Base-by-base conservation (phyloP, 805 yeast genomes). In the Sporopachydermia lactativora region DNA sequence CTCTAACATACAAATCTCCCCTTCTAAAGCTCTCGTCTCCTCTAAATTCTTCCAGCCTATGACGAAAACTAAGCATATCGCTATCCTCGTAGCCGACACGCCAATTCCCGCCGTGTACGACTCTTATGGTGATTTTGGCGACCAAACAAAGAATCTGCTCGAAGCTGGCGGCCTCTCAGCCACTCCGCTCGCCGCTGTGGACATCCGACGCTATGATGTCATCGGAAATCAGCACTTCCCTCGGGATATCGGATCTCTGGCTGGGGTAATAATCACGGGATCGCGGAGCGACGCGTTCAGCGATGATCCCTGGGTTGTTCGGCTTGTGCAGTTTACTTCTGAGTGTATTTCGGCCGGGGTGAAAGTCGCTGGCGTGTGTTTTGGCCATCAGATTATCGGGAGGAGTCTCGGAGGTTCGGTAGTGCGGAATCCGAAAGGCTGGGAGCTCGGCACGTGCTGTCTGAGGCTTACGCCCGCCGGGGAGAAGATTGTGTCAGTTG, bases 351-450 rank as follows among this genome's bases (percentile, higher is more conserved):
- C 39, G 6, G 39, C 36, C 13, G 36, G 42, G 5, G 41, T 46
- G 19, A 45, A 46, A 36, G 40, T 59, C 5, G 43, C 60, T 4
- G 57, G 47, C 13, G 47, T n/a, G 35, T 85, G 96, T 57, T 85
- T 84, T 54, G 96, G 95, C 4, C 96, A 86, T 57, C 96, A 85
- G 54, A 66, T 83, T 17, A 56, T 85, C 13, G 77, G 75, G 1
- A 69, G 79, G 41, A 75, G 81, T 4, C 55, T 82, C 37, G 89
- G 84, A 2, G 70, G 71, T 17, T 58, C 57, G 37, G 81, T 81
- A 3, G 71, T 60, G 6, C 61, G 73, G 43, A 81, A 75, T 54
- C 67, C 67, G 1, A 47, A 57, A 37, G 92, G 92, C 2, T 76
- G 86, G 81, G 96, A 86, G 56, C 61, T 71, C 17, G 88, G 94